Conservation (phyloP, 176 grass and related monocot genomes). For the Triticum turgidum region DNA sequence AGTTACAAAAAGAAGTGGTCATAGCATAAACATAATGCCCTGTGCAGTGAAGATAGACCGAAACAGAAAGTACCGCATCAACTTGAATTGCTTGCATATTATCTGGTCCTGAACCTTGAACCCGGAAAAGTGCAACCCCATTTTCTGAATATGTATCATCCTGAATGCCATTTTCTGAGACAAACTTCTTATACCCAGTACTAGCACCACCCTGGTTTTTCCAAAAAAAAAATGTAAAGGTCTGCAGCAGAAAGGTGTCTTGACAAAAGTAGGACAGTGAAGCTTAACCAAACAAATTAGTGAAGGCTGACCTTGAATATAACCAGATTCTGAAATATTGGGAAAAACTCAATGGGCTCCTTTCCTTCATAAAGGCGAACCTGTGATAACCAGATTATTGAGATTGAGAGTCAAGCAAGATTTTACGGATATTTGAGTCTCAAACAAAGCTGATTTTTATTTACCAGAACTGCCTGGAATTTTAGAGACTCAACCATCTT, state of each 20-base stretch:
- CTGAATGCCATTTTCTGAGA: constrained; percentile 58
- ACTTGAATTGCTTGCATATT: constrained; percentile 99
- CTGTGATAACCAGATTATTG: constrained; percentile 47
- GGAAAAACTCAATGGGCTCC: constrained; percentile 90
- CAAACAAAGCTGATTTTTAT: constrained; percentile 10
- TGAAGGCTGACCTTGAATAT: constrained; percentile 74
- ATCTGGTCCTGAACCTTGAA: constrained; percentile 98
- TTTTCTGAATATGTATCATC: constrained; percentile 95
- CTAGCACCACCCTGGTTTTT: constrained; percentile 78
- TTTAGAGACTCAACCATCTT: constrained; percentile 90
- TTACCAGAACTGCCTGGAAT: constrained; percentile 91
- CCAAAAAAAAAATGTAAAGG: neutral
- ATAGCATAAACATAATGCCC: constrained; percentile 19
- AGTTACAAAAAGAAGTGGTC: neutral
- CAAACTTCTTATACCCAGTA: constrained; percentile 81
- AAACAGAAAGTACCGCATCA: constrained; percentile 62
- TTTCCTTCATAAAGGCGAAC: constrained; percentile 95
- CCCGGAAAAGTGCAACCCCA: constrained; percentile 72
- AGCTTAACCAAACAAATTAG: constrained; percentile 13
- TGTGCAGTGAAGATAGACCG: constrained; percentile 27
- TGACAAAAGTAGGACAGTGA: neutral
- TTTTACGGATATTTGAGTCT: constrained; percentile 10
- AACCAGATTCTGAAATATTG: constrained; percentile 93
- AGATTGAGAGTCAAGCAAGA: neutral
- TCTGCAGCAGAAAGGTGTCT: neutral